Conservation (phyloP, 1,139 yeast species). For the Arxiozyma bovina region DNA sequence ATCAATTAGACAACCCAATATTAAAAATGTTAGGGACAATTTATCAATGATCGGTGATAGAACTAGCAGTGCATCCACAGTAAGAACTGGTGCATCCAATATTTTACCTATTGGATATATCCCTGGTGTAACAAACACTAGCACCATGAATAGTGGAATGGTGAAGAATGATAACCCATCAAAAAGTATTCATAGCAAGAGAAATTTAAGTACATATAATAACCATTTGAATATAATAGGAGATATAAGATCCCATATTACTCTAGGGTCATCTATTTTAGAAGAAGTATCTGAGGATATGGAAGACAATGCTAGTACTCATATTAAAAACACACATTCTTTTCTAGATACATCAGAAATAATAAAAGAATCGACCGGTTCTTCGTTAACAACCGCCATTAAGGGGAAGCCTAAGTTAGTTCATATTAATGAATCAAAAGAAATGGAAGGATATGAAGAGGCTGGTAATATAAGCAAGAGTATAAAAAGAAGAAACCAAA, state of each 20-base stretch:
- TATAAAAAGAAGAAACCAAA: neutral
- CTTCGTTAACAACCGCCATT: constrained; percentile 47
- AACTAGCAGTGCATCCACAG: constrained; percentile 45
- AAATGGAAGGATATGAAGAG: neutral
- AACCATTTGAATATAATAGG: constrained; percentile 11
- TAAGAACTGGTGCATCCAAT: constrained; percentile 72
- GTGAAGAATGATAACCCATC: constrained; percentile 8
- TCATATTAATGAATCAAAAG: constrained; percentile 34
- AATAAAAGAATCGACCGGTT: neutral
- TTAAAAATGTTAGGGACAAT: neutral
- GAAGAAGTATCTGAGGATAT: constrained; percentile 24
- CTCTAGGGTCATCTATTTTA: constrained; percentile 30
- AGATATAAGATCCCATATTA: constrained; percentile 29
- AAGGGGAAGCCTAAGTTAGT: constrained; percentile 62
- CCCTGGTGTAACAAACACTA: constrained; percentile 75
- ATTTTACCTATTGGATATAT: constrained; percentile 89
- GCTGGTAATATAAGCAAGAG: neutral
- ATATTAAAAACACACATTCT: neutral
- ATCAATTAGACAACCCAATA: neutral
- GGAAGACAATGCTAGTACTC: constrained; percentile 2
- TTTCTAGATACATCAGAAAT: too few species aligned
- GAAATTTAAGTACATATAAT: neutral
- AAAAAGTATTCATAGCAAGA: neutral
- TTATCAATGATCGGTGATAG: constrained; percentile 20
- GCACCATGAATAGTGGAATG: constrained; percentile 17